Conservation (phyloP, 140 eudicot genomes). For the Anethum foeniculum region DNA sequence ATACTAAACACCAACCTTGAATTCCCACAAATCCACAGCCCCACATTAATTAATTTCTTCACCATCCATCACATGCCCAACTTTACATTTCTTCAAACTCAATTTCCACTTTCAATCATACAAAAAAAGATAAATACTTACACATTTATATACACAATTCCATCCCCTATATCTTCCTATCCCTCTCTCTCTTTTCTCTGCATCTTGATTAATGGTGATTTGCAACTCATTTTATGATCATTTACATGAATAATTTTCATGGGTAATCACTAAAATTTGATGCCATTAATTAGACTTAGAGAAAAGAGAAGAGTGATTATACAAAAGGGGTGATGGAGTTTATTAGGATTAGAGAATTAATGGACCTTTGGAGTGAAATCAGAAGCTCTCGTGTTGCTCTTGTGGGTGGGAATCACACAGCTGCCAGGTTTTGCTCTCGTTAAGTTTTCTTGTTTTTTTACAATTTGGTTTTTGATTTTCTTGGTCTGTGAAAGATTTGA, state of each 20-base stretch:
- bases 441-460: slow-evolving; percentile 14
- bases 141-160: background rate
- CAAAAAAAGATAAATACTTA: no score
- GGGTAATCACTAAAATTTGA: background rate
- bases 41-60: background rate
- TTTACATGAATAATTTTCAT: background rate
- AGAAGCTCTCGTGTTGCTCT: slow-evolving; percentile 33
- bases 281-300: slow-evolving; percentile 3
- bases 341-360: slow-evolving; percentile 30
- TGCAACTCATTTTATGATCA: background rate
- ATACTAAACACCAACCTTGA: background rate
- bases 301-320: slow-evolving; percentile 9
- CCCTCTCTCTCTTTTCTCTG: background rate
- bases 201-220: background rate
- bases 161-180: background rate
- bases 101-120: no score
- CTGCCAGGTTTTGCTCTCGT: slow-evolving; percentile 61
- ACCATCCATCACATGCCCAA: background rate
- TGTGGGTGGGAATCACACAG: slow-evolving; percentile 74
- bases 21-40: background rate
- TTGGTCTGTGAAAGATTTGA: background rate
- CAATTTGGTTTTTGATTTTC: background rate
- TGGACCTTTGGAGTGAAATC: slow-evolving; percentile 27
- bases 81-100: no score
- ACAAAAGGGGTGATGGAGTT: slow-evolving; percentile 31